phyloP scores from a whole-genome alignment of 257 asterid species.

The Echites panduratus region DNA sequence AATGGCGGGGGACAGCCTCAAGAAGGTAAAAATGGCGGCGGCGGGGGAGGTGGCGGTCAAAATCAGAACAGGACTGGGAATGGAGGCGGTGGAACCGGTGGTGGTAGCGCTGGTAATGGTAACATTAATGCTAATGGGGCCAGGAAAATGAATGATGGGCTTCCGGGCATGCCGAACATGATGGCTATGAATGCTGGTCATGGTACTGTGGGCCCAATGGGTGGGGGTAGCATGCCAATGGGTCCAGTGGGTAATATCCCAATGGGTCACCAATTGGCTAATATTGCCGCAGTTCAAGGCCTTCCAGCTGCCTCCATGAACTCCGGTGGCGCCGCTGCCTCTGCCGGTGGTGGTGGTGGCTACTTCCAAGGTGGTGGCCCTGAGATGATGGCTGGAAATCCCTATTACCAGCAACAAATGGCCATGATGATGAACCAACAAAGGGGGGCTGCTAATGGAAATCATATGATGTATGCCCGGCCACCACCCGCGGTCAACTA shows the following conservation, averaged over 20 bases:
- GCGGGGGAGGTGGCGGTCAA: constrained; percentile 22
- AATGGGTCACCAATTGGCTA: too few relatives aligned
- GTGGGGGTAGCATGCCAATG: constrained; percentile 20
- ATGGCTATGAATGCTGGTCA: constrained; percentile 59
- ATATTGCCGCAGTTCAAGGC: constrained; percentile 56
- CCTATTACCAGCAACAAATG: constrained; percentile 62
- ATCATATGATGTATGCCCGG: constrained; percentile 98
- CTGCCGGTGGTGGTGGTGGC: constrained; percentile 30
- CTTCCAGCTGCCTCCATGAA: constrained; percentile 45
- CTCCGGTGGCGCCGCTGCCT: constrained; percentile 37
- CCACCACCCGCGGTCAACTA: constrained; percentile 89
- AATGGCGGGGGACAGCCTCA: constrained; percentile 55
- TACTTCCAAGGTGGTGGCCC: constrained; percentile 52
- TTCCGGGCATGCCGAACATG: constrained; percentile 85
- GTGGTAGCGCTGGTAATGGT: constrained; percentile 31
- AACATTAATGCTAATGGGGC: constrained; percentile 47
- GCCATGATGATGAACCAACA: constrained; percentile 96
- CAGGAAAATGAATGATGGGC: constrained; percentile 61
- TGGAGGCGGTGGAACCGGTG: constrained; percentile 24
- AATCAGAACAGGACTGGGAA: constrained; percentile 26
- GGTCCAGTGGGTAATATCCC: constrained; percentile 43
- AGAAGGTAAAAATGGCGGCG: constrained; percentile 18
- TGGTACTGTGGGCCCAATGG: constrained; percentile 41
- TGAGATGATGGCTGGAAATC: constrained; percentile 55
- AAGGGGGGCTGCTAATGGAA: too few relatives aligned